Percentiles rank a stretch among this genome's conserved stretches.
These are phyloP conservation scores for Taphrina populina DNA, from an alignment of 1,139 yeast genomes.

Conservation along the genomic window DNA sequence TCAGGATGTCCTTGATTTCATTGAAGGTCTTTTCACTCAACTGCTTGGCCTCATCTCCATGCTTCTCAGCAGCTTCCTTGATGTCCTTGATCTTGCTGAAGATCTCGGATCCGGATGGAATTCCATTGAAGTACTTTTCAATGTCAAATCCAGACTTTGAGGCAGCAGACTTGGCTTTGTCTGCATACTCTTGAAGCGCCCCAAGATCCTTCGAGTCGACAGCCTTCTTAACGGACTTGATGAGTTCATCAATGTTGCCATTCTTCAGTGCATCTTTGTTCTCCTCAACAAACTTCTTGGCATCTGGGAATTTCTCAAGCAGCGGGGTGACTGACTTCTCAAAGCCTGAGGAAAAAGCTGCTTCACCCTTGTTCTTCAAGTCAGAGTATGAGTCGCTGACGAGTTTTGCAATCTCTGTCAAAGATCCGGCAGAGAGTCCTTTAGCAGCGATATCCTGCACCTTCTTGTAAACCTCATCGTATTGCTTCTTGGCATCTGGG, in stretches of 20 bases:
- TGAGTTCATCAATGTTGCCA: constrained; percentile 25
- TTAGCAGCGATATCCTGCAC: constrained; percentile 30
- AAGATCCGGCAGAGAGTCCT: constrained; percentile 27
- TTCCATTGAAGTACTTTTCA: constrained; percentile 15
- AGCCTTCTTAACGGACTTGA: constrained; percentile 28
- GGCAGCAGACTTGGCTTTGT: constrained; percentile 27
- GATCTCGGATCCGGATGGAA: constrained; percentile 27
- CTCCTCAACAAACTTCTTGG: constrained; percentile 29
- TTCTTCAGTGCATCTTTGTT: constrained; percentile 32
- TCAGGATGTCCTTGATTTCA: constrained; percentile 27
- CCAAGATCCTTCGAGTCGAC: constrained; percentile 28
- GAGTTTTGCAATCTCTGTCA: constrained; percentile 18
- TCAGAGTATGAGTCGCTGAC: constrained; percentile 23
- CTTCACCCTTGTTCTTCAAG: constrained; percentile 28
- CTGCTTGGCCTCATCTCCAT: constrained; percentile 34
- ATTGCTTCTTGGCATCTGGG: constrained; percentile 33
- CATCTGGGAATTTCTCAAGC: constrained; percentile 28
- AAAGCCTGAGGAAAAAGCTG: constrained; percentile 21
- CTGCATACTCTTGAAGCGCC: constrained; percentile 27
- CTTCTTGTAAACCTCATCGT: constrained; percentile 27
- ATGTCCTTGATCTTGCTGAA: constrained; percentile 29
- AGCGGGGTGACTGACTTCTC: constrained; percentile 29
- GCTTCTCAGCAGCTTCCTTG: constrained; percentile 29
- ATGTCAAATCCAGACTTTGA: constrained; percentile 20
- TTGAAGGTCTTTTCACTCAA: constrained; percentile 27